These are phyloP conservation scores for Echeveria elegans DNA, from an alignment of 164 flowering plant species.

Conservation along the genomic window DNA sequence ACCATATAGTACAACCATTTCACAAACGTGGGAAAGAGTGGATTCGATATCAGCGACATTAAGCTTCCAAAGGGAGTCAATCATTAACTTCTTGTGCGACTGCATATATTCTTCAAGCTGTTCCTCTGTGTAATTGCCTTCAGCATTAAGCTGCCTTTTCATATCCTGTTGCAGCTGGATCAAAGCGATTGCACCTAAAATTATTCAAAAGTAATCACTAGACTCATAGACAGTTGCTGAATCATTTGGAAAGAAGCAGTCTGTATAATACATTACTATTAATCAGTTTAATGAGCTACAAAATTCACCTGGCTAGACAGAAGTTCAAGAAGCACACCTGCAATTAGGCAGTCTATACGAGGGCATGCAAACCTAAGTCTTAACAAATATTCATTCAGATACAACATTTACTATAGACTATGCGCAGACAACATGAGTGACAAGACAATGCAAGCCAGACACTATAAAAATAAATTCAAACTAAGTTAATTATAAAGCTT, in stretches of 20 bases:
- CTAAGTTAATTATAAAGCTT: not conserved
- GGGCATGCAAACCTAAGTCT: not conserved
- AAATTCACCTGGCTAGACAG: not conserved
- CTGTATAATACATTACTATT: not conserved
- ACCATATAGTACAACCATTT: slow-evolving; percentile 41
- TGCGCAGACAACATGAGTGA: not conserved
- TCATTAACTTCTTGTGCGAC: slow-evolving; percentile 80
- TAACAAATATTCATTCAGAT: not conserved
- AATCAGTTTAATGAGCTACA: not conserved
- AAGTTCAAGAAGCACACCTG: not conserved
- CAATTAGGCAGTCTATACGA: not conserved
- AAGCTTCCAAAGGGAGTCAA: slow-evolving; percentile 95
- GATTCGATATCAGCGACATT: slow-evolving; percentile 98
- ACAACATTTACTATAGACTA: not conserved
- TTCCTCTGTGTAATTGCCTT: slow-evolving; percentile 88
- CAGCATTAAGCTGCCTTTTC: slow-evolving; percentile 82
- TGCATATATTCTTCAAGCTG: slow-evolving; percentile 84
- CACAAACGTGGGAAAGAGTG: slow-evolving; percentile 93
- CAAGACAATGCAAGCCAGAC: not conserved
- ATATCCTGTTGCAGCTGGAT: slow-evolving; percentile 94
- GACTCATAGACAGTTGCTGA: not conserved
- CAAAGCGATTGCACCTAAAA: slow-evolving; percentile 76
- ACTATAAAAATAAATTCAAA: not conserved
- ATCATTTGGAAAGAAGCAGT: not conserved
- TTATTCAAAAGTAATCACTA: slow-evolving; percentile 1